Evolutionary conservation across 2,329 filamentous ascomycete species (phyloP), one percentile per base, ranked within the genome.

Genomic region (Trichoderma atroviride): DNA sequence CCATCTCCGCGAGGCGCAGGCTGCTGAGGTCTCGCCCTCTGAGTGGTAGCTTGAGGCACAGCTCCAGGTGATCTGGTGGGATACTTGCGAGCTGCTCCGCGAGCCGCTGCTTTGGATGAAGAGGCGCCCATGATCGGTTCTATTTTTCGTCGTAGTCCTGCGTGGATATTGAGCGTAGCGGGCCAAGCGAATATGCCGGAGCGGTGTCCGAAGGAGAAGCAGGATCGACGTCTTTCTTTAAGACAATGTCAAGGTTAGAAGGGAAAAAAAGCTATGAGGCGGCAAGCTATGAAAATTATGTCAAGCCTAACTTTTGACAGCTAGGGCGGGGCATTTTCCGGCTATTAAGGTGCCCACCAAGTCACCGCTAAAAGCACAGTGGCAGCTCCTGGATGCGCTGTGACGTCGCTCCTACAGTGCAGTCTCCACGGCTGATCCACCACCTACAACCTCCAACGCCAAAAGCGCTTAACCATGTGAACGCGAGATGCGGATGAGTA

Each of bases 51-150:
- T 70, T 64, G 59, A 37, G 69, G 70, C 27, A 75, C 70, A 47
- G 76, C 71, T 43, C 72, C 76, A 0, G 77, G 73, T 50, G 80
- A 72, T 70, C 82, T 78, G 40, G 80, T 75, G 3, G 84, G 84
- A 72, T 83, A 86, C 71, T 80, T 84, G 68, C 84, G 82, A 58
- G 70, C 70, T n/a, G 70, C 67, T 61, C 68, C 70, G 31, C 60
- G 61, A 40, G 67, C 56, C 24, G 67, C 58, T 14, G 62, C 70
- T 31, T 71, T 71, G 13, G 70, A 71, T 19, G 70, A 71, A n/a
- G 70, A 71, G 9, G 70, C 62, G 16, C 70, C 70, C 70, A 71
- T 71, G 2, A n/a, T 59, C 9, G 19, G 5, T 52, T 22, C n/a
- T 13, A 7, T 11, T 58, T 55, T 40, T 5, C 14, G 40, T 43